Percentiles rank a stretch among this genome's conserved stretches.
Evolutionary conservation across 495 filamentous ascomycete genomes (phyloP).

Genomic region (Penicillium flavigenum): DNA sequence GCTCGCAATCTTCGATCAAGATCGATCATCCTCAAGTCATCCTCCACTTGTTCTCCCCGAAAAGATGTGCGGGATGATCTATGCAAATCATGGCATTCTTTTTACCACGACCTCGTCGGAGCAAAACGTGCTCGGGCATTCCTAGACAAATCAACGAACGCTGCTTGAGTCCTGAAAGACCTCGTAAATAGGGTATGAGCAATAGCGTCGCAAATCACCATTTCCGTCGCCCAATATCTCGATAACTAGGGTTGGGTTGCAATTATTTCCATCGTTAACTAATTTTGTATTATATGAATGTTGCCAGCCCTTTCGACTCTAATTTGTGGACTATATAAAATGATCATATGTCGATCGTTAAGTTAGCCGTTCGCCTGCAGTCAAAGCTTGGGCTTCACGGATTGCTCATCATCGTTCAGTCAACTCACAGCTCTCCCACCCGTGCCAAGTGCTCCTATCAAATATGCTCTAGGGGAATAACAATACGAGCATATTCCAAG

Average conservation of each 20-base stretch:
- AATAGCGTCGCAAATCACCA: not conserved
- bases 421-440: too few species aligned
- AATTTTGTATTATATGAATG: too few species aligned
- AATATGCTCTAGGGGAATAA: too few species aligned
- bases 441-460: too few species aligned
- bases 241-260: not conserved
- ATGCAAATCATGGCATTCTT: not conserved
- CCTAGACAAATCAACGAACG: not conserved
- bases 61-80: not conserved
- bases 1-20: not conserved
- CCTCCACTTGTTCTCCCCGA: not conserved
- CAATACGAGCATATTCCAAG: too few species aligned
- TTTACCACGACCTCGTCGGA: too few species aligned
- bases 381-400: too few species aligned
- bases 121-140: not conserved
- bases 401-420: too few species aligned
- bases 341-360: too few species aligned
- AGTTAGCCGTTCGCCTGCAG: too few species aligned
- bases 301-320: too few species aligned
- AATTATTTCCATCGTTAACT: not conserved
- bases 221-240: not conserved
- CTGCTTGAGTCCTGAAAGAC: not conserved
- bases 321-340: too few species aligned
- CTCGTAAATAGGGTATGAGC: not conserved
- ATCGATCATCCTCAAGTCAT: not conserved